These are phyloP conservation scores for Dictyostelium purpureum DNA, from an alignment of 78 protist species.

Conservation along the genomic window DNA sequence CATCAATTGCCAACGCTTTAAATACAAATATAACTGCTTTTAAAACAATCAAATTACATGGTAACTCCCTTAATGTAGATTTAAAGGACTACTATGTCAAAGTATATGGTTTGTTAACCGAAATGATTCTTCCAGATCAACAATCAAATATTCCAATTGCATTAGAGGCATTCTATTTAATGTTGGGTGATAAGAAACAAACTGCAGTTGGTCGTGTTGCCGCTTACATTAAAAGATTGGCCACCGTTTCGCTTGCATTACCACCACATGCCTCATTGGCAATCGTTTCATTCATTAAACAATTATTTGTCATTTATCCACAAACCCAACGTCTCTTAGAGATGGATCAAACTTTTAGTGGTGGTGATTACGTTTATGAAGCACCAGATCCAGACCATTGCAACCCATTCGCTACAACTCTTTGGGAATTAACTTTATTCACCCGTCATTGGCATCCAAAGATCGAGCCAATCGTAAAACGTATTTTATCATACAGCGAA, in stretches of 20 bases:
- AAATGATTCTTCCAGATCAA: conserved; percentile 27
- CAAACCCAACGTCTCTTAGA: conserved; percentile 38
- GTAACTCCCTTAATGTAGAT: conserved; percentile 52
- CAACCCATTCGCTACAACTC: conserved; percentile 57
- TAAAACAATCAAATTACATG: conserved; percentile 51
- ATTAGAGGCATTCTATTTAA: not conserved
- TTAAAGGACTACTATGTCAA: conserved; percentile 45
- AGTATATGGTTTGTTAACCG: not conserved
- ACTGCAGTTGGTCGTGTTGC: conserved; percentile 69
- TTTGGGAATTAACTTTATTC: conserved; percentile 50
- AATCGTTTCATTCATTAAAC: conserved; percentile 22
- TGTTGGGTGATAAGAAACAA: conserved; percentile 60
- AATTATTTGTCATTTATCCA: conserved; percentile 48
- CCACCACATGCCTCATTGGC: conserved; percentile 59
- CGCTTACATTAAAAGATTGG: conserved; percentile 31
- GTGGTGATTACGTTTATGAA: conserved; percentile 52
- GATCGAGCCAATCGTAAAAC: conserved; percentile 43
- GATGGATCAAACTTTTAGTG: conserved; percentile 17
- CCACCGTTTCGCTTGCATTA: not conserved
- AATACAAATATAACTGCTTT: conserved; percentile 56
- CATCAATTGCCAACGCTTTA: conserved; percentile 20
- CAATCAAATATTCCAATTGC: not conserved
- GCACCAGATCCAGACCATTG: conserved; percentile 69
- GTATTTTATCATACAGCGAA: conserved; percentile 27
- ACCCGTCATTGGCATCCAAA: conserved; percentile 72